Evolutionary conservation across 805 yeast species (phyloP), one percentile per base, ranked within the genome.

Genomic region (Candida chauliodis): DNA sequence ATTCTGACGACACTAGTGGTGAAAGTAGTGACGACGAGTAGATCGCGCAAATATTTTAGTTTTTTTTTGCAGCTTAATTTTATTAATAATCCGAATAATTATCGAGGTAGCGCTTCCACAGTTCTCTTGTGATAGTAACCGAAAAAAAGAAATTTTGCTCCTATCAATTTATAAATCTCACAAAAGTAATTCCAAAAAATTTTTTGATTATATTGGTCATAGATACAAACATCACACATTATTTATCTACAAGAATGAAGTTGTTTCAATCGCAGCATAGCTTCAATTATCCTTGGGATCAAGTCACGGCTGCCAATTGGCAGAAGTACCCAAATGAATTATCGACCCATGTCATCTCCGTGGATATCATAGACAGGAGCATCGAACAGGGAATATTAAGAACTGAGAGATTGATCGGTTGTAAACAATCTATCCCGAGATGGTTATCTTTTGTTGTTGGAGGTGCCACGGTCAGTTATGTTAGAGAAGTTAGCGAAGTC

Each of bases 281-380:
- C 29, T 91, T 88, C 59, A 67, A 78, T 39, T 90, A 93, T 55
- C 78, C 95, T 0, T 91, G 98, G 97, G 95, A 84, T 18, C 88
- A 84, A 50, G 95, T 91, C 18, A 84, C 96, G 0, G 89, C 95
- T 1, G 97, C 98, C 36, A 89, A 90, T 61, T 91, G 99, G 99
- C 79, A 77, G 48, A 91, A 91, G 51, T 91, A 91, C 62, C 99
- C 99, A n/a, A 91, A 93, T 57, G 95, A 89, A 50, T 71, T 82
- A 42, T 81, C 96, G 6, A 76, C 95, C 0, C 99, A 91, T 60
- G 99, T 91, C 8, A 82, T 87, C 20, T 93, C 93, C 1, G 98
- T 93, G 14, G 99, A 91, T 57, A 87, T 88, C 1, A 61, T 91
- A 22, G 71, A 84, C 42, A 72, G 98, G 46, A 88, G 81, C 50